A percentile compares a stretch with the other conserved stretches of the same genome.
Conservation (phyloP, 352 stramenopile genomes). For the Phytophthora idaei region DNA sequence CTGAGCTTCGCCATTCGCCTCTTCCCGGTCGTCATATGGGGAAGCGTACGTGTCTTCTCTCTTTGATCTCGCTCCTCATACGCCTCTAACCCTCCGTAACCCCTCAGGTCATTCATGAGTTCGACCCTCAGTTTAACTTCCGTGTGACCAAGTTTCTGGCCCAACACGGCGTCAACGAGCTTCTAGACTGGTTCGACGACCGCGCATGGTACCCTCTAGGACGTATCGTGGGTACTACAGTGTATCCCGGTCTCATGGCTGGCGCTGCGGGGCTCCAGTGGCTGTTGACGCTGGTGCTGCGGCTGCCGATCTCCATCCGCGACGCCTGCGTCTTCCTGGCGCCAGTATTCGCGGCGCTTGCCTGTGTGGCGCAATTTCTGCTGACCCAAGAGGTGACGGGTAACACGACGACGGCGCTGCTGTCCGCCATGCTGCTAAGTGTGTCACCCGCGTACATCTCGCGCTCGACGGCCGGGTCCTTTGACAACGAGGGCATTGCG, state of each 20-base stretch:
- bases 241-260: conserved; percentile 94
- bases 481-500: conserved; percentile 98
- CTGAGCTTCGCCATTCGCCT: conserved; percentile 91
- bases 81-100: conserved; percentile 4
- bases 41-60: conserved; percentile 58
- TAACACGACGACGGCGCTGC: conserved; percentile 70
- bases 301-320: conserved; percentile 59
- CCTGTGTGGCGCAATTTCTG: conserved; percentile 87
- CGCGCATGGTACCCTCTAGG: conserved; percentile 94
- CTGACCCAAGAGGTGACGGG: conserved; percentile 85
- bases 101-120: conserved; percentile 90
- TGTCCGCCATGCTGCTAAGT: conserved; percentile 92
- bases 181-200: conserved; percentile 99
- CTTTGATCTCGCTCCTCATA: neutral
- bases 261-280: conserved; percentile 85
- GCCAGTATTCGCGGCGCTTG: conserved; percentile 87
- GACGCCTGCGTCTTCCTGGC: conserved; percentile 92
- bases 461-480: conserved; percentile 96
- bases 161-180: conserved; percentile 90
- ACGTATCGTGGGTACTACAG: conserved; percentile 90
- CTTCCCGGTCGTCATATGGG: conserved; percentile 92
- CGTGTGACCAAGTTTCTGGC: conserved; percentile 96
- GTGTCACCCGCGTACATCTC: conserved; percentile 98
- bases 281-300: conserved; percentile 27
- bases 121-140: conserved; percentile 99